Evolutionary conservation across 1,139 yeast genomes (phyloP), one percentile per base, ranked within the genome.

Genomic region (Yamadazyma oceani): DNA sequence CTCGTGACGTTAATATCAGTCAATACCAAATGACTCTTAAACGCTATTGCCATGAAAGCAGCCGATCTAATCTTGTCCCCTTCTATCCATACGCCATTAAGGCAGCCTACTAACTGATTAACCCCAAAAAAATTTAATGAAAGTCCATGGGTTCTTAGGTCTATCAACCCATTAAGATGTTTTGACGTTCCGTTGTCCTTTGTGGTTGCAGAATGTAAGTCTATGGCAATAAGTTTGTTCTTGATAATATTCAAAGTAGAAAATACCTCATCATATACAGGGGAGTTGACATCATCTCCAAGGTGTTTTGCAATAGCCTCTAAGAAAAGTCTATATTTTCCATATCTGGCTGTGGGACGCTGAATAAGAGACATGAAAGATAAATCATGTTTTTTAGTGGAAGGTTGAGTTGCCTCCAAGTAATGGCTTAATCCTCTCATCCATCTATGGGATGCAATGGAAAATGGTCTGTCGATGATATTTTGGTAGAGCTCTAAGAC

Each of bases 331-430:
- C 68, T 65, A 49, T 80, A 80, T 46, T 78, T 75, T 4, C 72
- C 60, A 12, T 77, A 63, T 41, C 85, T 57, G 16, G 73, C 60
- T 3, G 77, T 63, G 2, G 86, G 85, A 51, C 69, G 69, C 44
- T 77, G 80, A 26, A 77, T 55, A 34, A 80, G 61, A 0, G 85
- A 78, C 11, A 59, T 46, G 32, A 75, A 70, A 0, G 80, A 71
- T 16, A 75, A 54, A 49, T 76, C 82, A 54, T 63, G 53, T 3
- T 54, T 56, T 17, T 50, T 58, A 0, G 53, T 41, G 0, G 40
- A 32, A 2, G 68, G 64, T 41, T 73, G 78, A 0, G 74, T 62
- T 1, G 71, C 64, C 47, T 72, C 76, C 9, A 74, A 50, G 40
- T 70, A 69, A 28, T 49, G 56, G 35, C 63, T 68, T 55, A 65